phyloP scores from a whole-genome alignment of 2,329 filamentous ascomycete species.

The Hirsutella minnesotensis region DNA sequence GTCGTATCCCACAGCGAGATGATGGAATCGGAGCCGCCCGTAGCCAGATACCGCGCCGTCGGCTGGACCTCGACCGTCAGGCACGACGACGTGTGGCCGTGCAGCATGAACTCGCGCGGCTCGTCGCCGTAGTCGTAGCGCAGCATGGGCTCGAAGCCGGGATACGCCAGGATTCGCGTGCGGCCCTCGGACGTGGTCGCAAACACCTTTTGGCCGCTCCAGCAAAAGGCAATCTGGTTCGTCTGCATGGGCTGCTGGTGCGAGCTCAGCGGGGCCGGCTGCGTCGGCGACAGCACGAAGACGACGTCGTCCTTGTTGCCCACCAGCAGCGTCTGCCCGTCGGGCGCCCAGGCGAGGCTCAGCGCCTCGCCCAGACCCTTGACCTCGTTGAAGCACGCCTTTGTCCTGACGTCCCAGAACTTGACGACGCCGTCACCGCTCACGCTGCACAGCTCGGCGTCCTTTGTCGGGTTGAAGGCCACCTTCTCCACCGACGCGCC shows the following conservation, averaged over 20 bases:
- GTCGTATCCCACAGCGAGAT: slow-evolving; percentile 69
- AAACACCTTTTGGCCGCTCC: slow-evolving; percentile 59
- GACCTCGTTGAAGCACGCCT: slow-evolving; percentile 57
- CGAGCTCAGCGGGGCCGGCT: slow-evolving; percentile 40
- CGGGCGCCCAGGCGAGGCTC: slow-evolving; percentile 62
- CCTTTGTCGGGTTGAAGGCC: slow-evolving; percentile 65
- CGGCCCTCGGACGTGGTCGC: slow-evolving; percentile 60
- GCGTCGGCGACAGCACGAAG: slow-evolving; percentile 49
- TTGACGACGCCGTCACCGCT: slow-evolving; percentile 63
- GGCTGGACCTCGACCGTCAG: slow-evolving; percentile 59
- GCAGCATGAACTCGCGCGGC: slow-evolving; percentile 46
- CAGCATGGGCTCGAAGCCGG: slow-evolving; percentile 45
- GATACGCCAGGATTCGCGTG: slow-evolving; percentile 58
- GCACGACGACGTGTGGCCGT: slow-evolving; percentile 63
- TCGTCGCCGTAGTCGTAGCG: slow-evolving; percentile 33
- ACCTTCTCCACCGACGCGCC: slow-evolving; percentile 58
- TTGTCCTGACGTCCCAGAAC: slow-evolving; percentile 71
- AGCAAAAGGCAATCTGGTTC: slow-evolving; percentile 65
- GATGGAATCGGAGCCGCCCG: slow-evolving; percentile 63
- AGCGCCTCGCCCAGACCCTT: slow-evolving; percentile 55
- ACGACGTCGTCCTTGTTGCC: slow-evolving; percentile 59
- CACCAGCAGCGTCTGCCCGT: slow-evolving; percentile 57
- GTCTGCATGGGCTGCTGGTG: slow-evolving; percentile 53
- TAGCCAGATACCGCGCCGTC: slow-evolving; percentile 58
- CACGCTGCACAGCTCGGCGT: slow-evolving; percentile 65